Evolutionary conservation across 805 yeast species (phyloP), one percentile per base, ranked within the genome.

Genomic region (Yamadazyma nakazawae): DNA sequence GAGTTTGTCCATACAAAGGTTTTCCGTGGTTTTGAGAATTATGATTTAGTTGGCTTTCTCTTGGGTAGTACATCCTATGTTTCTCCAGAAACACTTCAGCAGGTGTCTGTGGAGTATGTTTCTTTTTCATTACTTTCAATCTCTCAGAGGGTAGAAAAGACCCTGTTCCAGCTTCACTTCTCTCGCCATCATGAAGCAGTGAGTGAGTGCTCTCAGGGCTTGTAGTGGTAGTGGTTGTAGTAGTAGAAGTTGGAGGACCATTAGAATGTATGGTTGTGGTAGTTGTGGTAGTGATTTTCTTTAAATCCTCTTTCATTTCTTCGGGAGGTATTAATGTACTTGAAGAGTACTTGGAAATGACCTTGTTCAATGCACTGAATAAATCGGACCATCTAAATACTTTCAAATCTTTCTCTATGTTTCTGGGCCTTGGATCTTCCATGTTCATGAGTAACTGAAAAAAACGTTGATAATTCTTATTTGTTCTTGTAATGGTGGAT

Each of bases 401-500:
- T 57, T 84, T 84, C 49, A 84, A 76, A 57, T 82, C 86, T 59
- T 84, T 84, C 54, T 81, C 88, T 38, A 84, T 84, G 52, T 81
- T 82, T 36, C 89, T 66, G 5, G 89, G 89, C 52, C 80, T 70
- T 2, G 89, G 89, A 46, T 72, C 72, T 25, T 76, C 77, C 69
- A 77, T 83, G 28, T 72, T 63, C 88, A 84, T 84, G 32, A 84
- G 74, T 42, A 75, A 32, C 38, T 61, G 59, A 48, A 67, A 67
- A 50, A 67, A 65, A 53, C 58, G 67, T 42, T 54, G 55, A 46
- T 56, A 57, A 10, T 57, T 54, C 35, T 59, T 55, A 45, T 68
- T 67, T 4, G 74, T 61, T 51, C 83, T 76, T 16, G 82, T 72
- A 12, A 84, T 73, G 0, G 88, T 84, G 37, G 68, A 59, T 2